Conservation (phyloP, 176 grass and related monocot species). For the Avena eriantha region DNA sequence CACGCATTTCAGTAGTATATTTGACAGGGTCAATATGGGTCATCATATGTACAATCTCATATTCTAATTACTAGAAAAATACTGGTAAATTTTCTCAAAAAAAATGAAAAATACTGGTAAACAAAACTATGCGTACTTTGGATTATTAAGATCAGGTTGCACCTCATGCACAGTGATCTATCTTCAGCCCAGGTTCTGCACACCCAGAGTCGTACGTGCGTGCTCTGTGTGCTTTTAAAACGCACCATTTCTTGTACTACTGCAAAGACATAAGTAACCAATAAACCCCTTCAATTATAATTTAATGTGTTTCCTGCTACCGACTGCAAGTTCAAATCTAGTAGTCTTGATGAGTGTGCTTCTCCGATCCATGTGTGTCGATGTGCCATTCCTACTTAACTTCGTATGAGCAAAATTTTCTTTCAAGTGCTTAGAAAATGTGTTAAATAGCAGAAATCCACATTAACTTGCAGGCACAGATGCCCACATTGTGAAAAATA, state of each 20-base stretch:
- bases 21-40: background rate
- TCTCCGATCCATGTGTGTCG: background rate
- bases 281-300: conserved; percentile 32
- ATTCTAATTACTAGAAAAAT: background rate
- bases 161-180: conserved; percentile 10
- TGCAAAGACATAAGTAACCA: conserved; percentile 22
- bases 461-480: no score
- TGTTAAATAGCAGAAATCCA: no score
- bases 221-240: conserved; percentile 18
- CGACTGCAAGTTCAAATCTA: conserved; percentile 8
- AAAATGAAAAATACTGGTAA: background rate
- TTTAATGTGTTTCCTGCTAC: conserved; percentile 38
- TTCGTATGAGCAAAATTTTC: background rate
- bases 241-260: conserved; percentile 31
- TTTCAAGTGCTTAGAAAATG: no score
- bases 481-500: no score
- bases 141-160: background rate
- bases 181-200: conserved; percentile 14
- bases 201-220: background rate
- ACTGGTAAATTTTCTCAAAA: background rate
- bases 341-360: background rate
- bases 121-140: background rate
- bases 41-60: background rate
- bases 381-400: background rate
- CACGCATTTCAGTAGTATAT: background rate